phyloP scores from a whole-genome alignment of 169 alveolate species.

The Eimeria praecox region DNA sequence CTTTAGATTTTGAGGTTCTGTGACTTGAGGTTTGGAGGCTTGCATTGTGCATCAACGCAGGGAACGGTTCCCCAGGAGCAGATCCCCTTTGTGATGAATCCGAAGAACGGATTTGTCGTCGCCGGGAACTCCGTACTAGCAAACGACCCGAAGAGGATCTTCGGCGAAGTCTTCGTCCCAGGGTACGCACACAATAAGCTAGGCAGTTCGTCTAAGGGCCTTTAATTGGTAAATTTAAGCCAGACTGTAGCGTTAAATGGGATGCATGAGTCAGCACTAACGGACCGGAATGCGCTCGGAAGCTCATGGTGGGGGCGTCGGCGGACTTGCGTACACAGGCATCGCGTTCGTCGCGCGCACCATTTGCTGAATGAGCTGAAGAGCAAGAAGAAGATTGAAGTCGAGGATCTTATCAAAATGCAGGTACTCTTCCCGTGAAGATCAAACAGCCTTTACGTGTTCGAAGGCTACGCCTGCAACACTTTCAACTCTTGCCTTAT shows the following conservation, averaged over 20 bases:
- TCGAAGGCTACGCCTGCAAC: background rate
- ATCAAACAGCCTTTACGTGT: background rate
- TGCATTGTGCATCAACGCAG: slow-evolving; percentile 25
- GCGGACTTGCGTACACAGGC: background rate
- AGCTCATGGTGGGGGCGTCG: no score
- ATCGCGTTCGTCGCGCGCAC: slow-evolving; percentile 58
- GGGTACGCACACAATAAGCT: slow-evolving; percentile 38
- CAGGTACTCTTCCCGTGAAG: slow-evolving; percentile 1
- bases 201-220: background rate
- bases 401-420: slow-evolving; percentile 74
- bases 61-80: slow-evolving; percentile 47
- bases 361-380: slow-evolving; percentile 53
- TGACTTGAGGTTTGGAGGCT: background rate
- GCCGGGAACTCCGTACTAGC: slow-evolving; percentile 64
- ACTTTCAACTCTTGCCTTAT: background rate
- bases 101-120: slow-evolving; percentile 67
- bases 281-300: no score
- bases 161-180: slow-evolving; percentile 70
- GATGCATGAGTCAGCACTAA: no score
- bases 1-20: background rate
- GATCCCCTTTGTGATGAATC: slow-evolving; percentile 70
- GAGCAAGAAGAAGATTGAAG: slow-evolving; percentile 41
- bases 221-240: background rate
- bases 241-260: no score
- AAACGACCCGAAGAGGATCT: slow-evolving; percentile 38